These are phyloP conservation scores for Xylariaceae sp. DNA, from an alignment of 2,329 filamentous ascomycete species.

Conservation along the genomic window DNA sequence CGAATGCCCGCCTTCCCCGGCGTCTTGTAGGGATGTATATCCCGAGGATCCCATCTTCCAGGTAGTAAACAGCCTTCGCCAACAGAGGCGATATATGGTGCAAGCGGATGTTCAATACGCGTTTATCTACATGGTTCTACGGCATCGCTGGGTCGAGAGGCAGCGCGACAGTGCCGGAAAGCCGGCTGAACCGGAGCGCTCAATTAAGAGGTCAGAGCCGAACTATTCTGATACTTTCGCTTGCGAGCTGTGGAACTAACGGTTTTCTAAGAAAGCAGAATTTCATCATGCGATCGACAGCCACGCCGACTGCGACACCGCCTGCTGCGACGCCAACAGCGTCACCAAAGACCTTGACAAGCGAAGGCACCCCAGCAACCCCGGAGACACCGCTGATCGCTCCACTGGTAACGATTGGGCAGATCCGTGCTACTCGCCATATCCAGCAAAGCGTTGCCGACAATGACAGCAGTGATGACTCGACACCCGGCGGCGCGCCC, in stretches of 20 bases:
- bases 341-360: too few relatives aligned
- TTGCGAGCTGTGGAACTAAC: constrained; percentile 26
- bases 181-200: constrained; percentile 35
- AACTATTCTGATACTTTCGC: constrained; percentile 39
- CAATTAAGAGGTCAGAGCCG: constrained; percentile 48
- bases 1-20: too few relatives aligned
- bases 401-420: constrained; percentile 3
- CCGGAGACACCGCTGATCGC: too few relatives aligned
- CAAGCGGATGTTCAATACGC: constrained; percentile 78
- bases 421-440: constrained; percentile 11
- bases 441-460: constrained; percentile 10
- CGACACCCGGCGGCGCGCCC: constrained; percentile 14
- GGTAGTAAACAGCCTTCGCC: constrained; percentile 72
- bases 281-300: background rate
- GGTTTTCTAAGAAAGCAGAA: constrained; percentile 15
- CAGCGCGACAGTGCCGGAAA: constrained; percentile 41
- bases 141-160: constrained; percentile 66
- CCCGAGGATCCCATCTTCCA: constrained; percentile 64
- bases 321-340: too few relatives aligned
- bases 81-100: constrained; percentile 93
- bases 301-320: too few relatives aligned
- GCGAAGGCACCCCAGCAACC: too few relatives aligned
- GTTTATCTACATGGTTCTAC: constrained; percentile 84
- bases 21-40: constrained; percentile 16
- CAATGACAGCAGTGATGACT: constrained; percentile 20